phyloP scores from a whole-genome alignment of 495 filamentous ascomycete genomes.

The Letharia lupina region DNA sequence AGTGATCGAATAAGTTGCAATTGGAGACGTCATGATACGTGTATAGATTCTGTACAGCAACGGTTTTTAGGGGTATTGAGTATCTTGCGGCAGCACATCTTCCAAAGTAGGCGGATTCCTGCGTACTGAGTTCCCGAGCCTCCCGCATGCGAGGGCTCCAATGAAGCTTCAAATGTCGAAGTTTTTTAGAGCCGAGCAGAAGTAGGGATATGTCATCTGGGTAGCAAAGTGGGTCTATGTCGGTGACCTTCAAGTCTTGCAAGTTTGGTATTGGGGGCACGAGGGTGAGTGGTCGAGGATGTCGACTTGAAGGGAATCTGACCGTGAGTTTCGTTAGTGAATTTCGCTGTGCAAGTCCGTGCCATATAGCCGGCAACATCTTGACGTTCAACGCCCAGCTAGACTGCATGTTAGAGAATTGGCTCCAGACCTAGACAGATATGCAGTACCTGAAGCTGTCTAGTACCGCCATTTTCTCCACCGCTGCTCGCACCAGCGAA shows the following conservation, averaged over 20 bases:
- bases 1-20: constrained; percentile 34
- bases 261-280: constrained; percentile 52
- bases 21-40: constrained; percentile 42
- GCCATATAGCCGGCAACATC: constrained; percentile 51
- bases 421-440: background rate
- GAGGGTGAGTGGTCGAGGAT: constrained; percentile 49
- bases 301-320: constrained; percentile 46
- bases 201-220: constrained; percentile 55
- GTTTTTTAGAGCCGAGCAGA: constrained; percentile 42
- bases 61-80: constrained; percentile 37
- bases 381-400: constrained; percentile 58
- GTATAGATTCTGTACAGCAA: constrained; percentile 51
- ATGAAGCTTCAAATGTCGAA: constrained; percentile 48
- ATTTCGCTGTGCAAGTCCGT: constrained; percentile 41
- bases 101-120: constrained; percentile 48
- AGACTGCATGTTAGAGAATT: constrained; percentile 7
- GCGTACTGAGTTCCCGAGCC: constrained; percentile 48
- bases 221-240: constrained; percentile 59
- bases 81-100: constrained; percentile 40
- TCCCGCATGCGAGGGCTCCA: constrained; percentile 57
- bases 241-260: constrained; percentile 42
- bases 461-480: constrained; percentile 50
- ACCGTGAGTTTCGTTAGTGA: constrained; percentile 48
- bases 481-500: constrained; percentile 47
- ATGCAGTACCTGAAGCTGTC: constrained; percentile 40